Evolutionary conservation across 345 rosid species (phyloP), one percentile per base, ranked within the genome.

Genomic region (Linum trigynum): DNA sequence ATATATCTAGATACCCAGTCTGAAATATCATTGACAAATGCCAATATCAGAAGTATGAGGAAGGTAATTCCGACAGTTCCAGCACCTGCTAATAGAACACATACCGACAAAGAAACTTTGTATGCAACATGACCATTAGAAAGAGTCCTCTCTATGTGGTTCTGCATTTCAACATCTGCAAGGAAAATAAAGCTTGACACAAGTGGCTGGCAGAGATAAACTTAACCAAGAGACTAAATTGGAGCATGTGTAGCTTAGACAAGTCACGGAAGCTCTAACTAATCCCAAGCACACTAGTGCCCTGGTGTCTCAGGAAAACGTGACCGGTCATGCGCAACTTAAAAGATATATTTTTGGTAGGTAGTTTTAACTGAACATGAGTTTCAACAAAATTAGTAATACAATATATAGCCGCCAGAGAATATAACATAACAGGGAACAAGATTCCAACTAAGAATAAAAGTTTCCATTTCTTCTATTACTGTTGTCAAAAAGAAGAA

Each of bases 121-220:
- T 70, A 94, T 42, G 88, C 81, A 58, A 83, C 91, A 69, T 86
- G 87, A 60, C 95, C 91, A 66, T 72, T 75, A 55, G 76, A 45
- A 67, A 88, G 83, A 74, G 78, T 82, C 80, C 72, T 86, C 82
- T 81, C 92, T 71, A 94, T 81, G 73, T 69, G 76, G 65, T 65
- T 75, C 71, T 84, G 96, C 95, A 94, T 94, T 61, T 87, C 96
- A 58, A 78, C 76, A 62, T 86, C 99, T 94, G 83, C 36, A 4
- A 73, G 73, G 73, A 75, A 63, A 32, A 59, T 35, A 15, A 39
- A 40, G 40, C 17, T 48, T 38, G 15, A 55, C 5, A 38, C 1
- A 53, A 3, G 7, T 10, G 39, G 55, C 17, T 4, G 37, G 39
- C 55, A 15, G 32, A 23, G 32, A 23, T 23, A 23, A 23, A 23